Evolutionary conservation across 495 filamentous ascomycete species (phyloP).

Genomic region (Podospora fimiseda): DNA sequence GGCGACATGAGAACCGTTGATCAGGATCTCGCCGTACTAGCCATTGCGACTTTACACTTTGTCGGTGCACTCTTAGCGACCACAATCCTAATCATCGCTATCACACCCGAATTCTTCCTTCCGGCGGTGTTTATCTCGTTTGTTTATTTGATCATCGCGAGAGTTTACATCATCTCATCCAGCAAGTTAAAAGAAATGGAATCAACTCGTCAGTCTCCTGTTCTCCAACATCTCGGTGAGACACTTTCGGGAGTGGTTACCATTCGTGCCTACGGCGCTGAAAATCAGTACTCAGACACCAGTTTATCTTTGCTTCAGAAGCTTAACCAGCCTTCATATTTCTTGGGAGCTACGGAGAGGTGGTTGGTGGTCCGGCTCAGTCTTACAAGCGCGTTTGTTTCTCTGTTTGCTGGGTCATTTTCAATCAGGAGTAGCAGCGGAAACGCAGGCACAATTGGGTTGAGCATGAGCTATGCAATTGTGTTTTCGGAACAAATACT

Average conservation of each 20-base stretch:
- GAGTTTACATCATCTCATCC: constrained; percentile 7
- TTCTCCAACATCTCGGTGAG: constrained; percentile 8
- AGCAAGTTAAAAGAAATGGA: constrained; percentile 7
- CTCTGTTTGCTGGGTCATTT: constrained; percentile 80
- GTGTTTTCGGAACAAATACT: constrained; percentile 44
- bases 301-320: not conserved
- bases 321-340: constrained; percentile 37
- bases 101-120: constrained; percentile 7
- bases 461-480: constrained; percentile 80
- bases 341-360: constrained; percentile 68
- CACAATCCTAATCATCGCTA: constrained; percentile 8
- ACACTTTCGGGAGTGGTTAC: constrained; percentile 8
- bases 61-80: constrained; percentile 4
- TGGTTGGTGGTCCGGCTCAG: constrained; percentile 66
- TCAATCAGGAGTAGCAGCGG: constrained; percentile 33
- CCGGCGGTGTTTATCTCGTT: constrained; percentile 6
- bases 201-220: constrained; percentile 5
- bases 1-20: constrained; percentile 8
- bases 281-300: not conserved
- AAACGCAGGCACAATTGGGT: constrained; percentile 64
- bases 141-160: constrained; percentile 7
- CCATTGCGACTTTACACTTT: constrained; percentile 10
- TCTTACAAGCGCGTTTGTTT: constrained; percentile 47
- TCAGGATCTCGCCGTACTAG: constrained; percentile 10
- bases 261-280: constrained; percentile 11